phyloP scores from a whole-genome alignment of 1,139 yeast species.

The Protomyces pachydermus region DNA sequence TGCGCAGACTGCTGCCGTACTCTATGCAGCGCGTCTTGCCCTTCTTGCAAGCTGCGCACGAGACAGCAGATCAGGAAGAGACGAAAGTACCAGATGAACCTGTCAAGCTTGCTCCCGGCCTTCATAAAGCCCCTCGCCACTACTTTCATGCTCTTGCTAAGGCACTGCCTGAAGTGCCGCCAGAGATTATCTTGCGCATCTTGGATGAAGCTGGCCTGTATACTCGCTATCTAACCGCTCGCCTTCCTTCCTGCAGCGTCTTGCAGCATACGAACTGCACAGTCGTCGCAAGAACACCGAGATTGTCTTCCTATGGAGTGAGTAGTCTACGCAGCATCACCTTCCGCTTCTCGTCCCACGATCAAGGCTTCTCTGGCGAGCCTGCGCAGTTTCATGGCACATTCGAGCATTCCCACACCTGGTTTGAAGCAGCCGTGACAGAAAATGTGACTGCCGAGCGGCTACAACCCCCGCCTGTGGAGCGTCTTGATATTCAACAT shows the following conservation, averaged over 20 bases:
- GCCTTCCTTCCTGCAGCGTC: background rate
- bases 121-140: background rate
- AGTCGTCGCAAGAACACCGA: background rate
- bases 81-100: background rate
- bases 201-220: background rate
- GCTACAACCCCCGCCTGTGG: background rate
- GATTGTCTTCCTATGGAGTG: background rate
- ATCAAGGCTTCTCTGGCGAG: slow-evolving; percentile 14
- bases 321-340: background rate
- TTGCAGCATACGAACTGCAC: background rate
- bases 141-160: background rate
- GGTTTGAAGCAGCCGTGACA: slow-evolving; percentile 15
- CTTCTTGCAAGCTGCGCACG: background rate
- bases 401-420: slow-evolving; percentile 9
- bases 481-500: slow-evolving; percentile 10
- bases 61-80: background rate
- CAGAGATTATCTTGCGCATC: background rate
- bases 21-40: background rate
- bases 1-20: background rate
- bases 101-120: background rate
- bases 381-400: slow-evolving; percentile 1
- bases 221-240: background rate
- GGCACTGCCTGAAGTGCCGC: background rate
- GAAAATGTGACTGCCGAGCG: background rate
- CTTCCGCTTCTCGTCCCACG: slow-evolving; percentile 1